Percentiles rank a stretch among this genome's conserved stretches.
Evolutionary conservation across 768 basidiomycete species (phyloP).

Genomic region (Termitomyces sp.): DNA sequence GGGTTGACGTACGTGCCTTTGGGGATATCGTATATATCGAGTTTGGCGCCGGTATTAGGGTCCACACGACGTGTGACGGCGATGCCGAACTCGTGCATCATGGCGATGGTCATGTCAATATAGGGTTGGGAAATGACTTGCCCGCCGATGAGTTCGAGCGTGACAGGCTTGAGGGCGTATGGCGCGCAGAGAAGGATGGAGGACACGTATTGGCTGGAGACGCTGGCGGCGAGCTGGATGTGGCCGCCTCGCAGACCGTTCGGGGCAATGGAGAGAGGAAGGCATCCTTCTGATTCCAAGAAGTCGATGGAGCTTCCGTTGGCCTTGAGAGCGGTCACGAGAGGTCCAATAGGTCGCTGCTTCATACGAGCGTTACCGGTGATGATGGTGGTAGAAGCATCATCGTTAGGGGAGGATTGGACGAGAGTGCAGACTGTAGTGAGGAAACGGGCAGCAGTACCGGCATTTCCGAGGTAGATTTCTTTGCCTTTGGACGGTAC

Average conservation of each 20-base stretch:
- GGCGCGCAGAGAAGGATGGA: slow-evolving; percentile 96
- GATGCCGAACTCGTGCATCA: slow-evolving; percentile 95
- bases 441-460: slow-evolving; percentile 96
- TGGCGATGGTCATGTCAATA: slow-evolving; percentile 99
- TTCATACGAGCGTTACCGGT: slow-evolving; percentile 99
- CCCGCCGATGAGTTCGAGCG: slow-evolving; percentile 88
- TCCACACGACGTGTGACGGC: slow-evolving; percentile 67
- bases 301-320: slow-evolving; percentile 83
- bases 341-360: slow-evolving; percentile 93
- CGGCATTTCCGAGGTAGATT: slow-evolving; percentile 95
- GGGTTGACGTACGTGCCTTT: slow-evolving; percentile 79
- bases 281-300: slow-evolving; percentile 77
- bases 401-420: slow-evolving; percentile 38
- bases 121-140: slow-evolving; percentile 98
- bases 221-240: slow-evolving; percentile 88
- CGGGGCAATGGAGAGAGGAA: slow-evolving; percentile 84
- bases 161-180: slow-evolving; percentile 81
- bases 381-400: slow-evolving; percentile 64
- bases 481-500: slow-evolving; percentile 81
- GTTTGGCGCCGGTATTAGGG: slow-evolving; percentile 50
- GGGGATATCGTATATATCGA: slow-evolving; percentile 89
- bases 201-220: slow-evolving; percentile 98
- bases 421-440: slow-evolving; percentile 95
- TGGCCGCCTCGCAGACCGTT: slow-evolving; percentile 78
- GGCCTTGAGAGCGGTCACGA: slow-evolving; percentile 83